Conservation (phyloP, 805 yeast species). For the Kodamaea sagamina region DNA sequence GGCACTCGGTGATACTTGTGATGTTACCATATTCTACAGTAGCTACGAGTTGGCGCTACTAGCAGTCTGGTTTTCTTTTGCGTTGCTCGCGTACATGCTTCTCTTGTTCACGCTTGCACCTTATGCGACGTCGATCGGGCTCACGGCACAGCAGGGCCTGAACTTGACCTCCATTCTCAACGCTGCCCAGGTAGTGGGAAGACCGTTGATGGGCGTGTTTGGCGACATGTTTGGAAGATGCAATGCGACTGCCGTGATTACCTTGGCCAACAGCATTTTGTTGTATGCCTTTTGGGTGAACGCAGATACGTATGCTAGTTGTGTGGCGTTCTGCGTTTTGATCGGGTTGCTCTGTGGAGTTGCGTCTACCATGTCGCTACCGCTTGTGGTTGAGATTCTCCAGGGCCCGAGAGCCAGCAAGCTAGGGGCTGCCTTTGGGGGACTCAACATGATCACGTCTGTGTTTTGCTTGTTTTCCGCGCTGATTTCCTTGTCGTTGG, state of each 20-base stretch:
- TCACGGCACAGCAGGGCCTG: conserved; percentile 32
- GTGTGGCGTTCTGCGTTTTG: conserved; percentile 32
- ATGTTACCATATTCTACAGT: conserved; percentile 22
- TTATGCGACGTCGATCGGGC: conserved; percentile 46
- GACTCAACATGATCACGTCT: conserved; percentile 33
- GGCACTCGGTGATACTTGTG: conserved; percentile 29
- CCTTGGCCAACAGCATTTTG: conserved; percentile 27
- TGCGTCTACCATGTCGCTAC: conserved; percentile 24
- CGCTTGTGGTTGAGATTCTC: conserved; percentile 11
- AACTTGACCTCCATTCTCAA: conserved; percentile 38
- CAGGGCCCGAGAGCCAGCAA: conserved; percentile 16
- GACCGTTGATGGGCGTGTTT: conserved; percentile 48
- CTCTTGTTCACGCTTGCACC: conserved; percentile 40
- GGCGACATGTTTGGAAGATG: conserved; percentile 52
- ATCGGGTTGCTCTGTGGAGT: conserved; percentile 35
- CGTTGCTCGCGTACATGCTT: conserved; percentile 37
- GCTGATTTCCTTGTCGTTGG: conserved; percentile 53
- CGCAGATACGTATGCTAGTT: conserved; percentile 31
- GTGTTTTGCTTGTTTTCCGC: conserved; percentile 48
- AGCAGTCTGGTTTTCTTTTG: conserved; percentile 39
- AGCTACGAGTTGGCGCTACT: conserved; percentile 25
- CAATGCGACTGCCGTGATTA: conserved; percentile 29
- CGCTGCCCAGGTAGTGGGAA: conserved; percentile 49
- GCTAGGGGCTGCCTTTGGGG: conserved; percentile 43
- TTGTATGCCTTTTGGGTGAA: conserved; percentile 42